A percentile compares a stretch with the other conserved stretches of the same genome.
Evolutionary conservation across 768 basidiomycete genomes (phyloP).

Genomic region (Boletellus sp.): DNA sequence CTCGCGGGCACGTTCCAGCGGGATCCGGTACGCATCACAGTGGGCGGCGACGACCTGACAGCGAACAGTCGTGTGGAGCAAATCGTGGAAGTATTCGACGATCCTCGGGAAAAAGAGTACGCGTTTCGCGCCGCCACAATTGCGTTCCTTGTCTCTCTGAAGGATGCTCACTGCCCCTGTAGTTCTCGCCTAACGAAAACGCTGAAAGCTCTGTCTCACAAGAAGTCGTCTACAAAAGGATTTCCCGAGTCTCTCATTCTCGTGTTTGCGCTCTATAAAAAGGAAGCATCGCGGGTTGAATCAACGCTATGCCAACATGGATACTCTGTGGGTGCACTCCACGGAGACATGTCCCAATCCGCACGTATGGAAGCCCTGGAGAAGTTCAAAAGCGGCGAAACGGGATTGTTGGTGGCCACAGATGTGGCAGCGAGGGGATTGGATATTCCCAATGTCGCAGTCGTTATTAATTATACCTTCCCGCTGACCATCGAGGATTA

Average conservation of each 20-base stretch:
- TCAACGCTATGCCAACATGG: slow-evolving; percentile 68
- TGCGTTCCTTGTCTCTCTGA: neutral
- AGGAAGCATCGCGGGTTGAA: slow-evolving; percentile 91
- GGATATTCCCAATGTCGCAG: slow-evolving; percentile 93
- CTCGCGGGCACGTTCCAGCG: slow-evolving; percentile 86
- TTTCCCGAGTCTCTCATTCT: slow-evolving; percentile 66
- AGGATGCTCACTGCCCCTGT: neutral
- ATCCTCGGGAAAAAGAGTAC: slow-evolving; percentile 82
- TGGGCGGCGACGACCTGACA: slow-evolving; percentile 91
- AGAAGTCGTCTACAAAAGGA: slow-evolving; percentile 53
- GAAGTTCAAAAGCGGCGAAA: slow-evolving; percentile 79
- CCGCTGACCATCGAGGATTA: slow-evolving; percentile 95
- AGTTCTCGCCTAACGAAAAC: slow-evolving; percentile 60
- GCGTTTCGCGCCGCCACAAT: slow-evolving; percentile 22
- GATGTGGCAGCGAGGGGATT: slow-evolving; percentile 97
- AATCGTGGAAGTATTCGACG: slow-evolving; percentile 87
- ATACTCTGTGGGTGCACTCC: slow-evolving; percentile 77
- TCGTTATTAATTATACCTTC: slow-evolving; percentile 97
- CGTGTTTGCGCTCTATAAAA: slow-evolving; percentile 96
- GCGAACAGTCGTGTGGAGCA: slow-evolving; percentile 96
- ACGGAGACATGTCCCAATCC: slow-evolving; percentile 87
- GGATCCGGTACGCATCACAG: slow-evolving; percentile 84
- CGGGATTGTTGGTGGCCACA: slow-evolving; percentile 86
- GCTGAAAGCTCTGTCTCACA: slow-evolving; percentile 53
- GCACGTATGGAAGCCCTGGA: slow-evolving; percentile 84